phyloP scores from a whole-genome alignment of 768 basidiomycete species.

The Amanita muscaria region DNA sequence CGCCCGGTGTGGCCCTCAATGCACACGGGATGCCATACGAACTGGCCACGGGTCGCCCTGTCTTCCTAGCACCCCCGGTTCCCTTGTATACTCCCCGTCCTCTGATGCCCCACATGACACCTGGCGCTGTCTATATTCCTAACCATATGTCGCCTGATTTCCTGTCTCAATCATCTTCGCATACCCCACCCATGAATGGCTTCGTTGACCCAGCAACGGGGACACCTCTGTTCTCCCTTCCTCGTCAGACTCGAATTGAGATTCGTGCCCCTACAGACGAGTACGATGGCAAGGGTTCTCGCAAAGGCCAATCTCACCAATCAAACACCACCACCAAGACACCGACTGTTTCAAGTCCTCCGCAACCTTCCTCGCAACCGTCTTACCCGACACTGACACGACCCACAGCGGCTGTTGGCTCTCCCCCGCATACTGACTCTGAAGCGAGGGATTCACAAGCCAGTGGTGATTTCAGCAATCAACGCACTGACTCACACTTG shows the following conservation, averaged over 20 bases:
- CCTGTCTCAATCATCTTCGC: conserved; percentile 40
- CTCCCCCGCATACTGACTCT: conserved; percentile 10
- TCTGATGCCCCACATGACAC: conserved; percentile 45
- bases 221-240: conserved; percentile 64
- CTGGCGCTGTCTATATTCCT: conserved; percentile 43
- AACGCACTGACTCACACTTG: conserved; percentile 26
- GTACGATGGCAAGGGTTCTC: conserved; percentile 17
- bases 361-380: conserved; percentile 21
- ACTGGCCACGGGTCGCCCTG: conserved; percentile 71
- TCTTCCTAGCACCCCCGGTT: conserved; percentile 55
- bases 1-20: conserved; percentile 65
- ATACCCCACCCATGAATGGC: conserved; percentile 52
- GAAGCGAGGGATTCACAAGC: conserved; percentile 20
- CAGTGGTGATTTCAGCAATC: conserved; percentile 14
- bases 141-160: conserved; percentile 65
- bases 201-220: conserved; percentile 62
- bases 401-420: conserved; percentile 16
- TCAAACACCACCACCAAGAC: conserved; percentile 20
- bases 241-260: conserved; percentile 64
- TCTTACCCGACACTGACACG: conserved; percentile 19
- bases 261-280: conserved; percentile 55
- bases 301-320: conserved; percentile 20
- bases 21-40: conserved; percentile 78
- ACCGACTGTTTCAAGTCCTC: conserved; percentile 30
- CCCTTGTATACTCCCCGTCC: conserved; percentile 65